Evolutionary conservation across 331 rosid genomes (phyloP), one percentile per base, ranked within the genome.

Genomic region (Prunus yedoensis): DNA sequence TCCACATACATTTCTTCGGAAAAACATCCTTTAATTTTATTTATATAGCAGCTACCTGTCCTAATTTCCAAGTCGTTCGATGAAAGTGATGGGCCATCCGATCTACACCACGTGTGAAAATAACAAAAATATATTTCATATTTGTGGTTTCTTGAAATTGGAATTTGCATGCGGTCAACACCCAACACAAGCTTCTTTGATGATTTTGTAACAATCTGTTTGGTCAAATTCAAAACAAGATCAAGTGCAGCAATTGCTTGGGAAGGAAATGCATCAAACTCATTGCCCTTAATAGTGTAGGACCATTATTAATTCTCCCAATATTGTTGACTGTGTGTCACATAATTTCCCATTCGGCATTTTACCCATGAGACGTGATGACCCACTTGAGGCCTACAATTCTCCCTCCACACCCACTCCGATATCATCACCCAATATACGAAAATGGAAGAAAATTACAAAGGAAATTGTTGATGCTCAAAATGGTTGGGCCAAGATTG

Each of bases 1-100:
- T 35, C 43, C 43, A 32, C 38, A 32, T 32, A 32, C 38, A 32
- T 32, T 32, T 3, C 23, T 8, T 3, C 6, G 1, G 21, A 0
- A 35, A 16, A 50, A 74, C 56, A 17, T 58, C 54, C 59, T 57
- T 56, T 73, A 62, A 73, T 35, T 32, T 4, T 4, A 4, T 35
- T 6, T 6, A 35, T 35, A 35, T 35, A 0, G 9, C 9, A 35
- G 9, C 57, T 11, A 20, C 71, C 3, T 16, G n/a, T 47, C 16
- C 20, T 8, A 23, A 7, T 43, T 14, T 25, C 28, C 51, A 61
- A 51, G 43, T 62, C 58, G 73, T 47, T 27, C 32, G 53, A 12
- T 10, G 75, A 78, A 43, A 74, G 77, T 13, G 67, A 82, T 57
- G 73, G 46, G 3, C 53, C 74, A 82, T 53, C 80, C 4, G 62